These are phyloP conservation scores for Simplicillium aogashimaense DNA, from an alignment of 2,329 filamentous ascomycete species.

Conservation along the genomic window DNA sequence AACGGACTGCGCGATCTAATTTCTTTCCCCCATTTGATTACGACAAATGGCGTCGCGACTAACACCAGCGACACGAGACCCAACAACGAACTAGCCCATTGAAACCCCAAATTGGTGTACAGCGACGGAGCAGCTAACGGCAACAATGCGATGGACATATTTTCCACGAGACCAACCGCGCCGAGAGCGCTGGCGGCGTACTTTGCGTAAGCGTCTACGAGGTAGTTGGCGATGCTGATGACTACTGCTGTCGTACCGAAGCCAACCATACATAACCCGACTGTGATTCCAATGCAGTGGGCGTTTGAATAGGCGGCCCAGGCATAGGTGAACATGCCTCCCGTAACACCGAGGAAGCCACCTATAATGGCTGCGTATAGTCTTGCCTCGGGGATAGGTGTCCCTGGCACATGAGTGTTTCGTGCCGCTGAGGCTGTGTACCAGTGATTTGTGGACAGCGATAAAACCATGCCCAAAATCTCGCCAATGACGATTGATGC, in stretches of 20 bases:
- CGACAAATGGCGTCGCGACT: no score
- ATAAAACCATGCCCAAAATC: conserved; percentile 8
- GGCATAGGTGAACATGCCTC: conserved; percentile 39
- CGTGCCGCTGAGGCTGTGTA: conserved; percentile 28
- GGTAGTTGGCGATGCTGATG: conserved; percentile 33
- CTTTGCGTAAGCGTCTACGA: conserved; percentile 37
- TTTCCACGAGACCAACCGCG: conserved; percentile 36
- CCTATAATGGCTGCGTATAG: no score
- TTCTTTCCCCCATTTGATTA: no score
- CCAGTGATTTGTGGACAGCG: conserved; percentile 14
- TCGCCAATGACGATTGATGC: no score
- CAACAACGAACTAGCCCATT: no score
- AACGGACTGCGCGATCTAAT: no score
- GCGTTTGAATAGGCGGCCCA: conserved; percentile 33
- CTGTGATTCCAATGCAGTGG: conserved; percentile 35
- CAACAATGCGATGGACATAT: conserved; percentile 25
- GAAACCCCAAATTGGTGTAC: no score
- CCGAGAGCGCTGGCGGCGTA: conserved; percentile 39
- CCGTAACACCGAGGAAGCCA: conserved; percentile 7
- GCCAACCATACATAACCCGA: conserved; percentile 36
- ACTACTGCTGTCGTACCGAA: conserved; percentile 37
- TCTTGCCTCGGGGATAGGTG: conserved; percentile 4
- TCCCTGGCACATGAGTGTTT: conserved; percentile 22
- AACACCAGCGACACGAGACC: no score
- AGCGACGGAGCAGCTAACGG: no score